Conservation (phyloP, 2,329 filamentous ascomycete genomes). For the Sarocladium strictum region DNA sequence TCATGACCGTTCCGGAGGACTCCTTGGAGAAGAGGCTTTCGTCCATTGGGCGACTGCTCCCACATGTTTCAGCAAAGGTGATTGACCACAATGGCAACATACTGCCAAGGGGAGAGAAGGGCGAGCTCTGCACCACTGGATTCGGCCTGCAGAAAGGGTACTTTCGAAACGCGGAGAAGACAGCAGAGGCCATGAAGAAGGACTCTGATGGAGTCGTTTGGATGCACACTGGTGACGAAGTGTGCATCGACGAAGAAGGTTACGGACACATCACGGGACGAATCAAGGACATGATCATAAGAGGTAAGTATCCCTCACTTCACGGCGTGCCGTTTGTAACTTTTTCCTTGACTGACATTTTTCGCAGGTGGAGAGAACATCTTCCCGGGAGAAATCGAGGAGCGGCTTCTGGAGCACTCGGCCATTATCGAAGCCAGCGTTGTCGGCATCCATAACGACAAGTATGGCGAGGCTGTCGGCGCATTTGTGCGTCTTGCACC, state of each 20-base stretch:
- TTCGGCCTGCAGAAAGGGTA: conserved; percentile 57
- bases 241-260: conserved; percentile 66
- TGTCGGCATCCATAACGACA: conserved; percentile 68
- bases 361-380: conserved; percentile 59
- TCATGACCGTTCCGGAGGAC: conserved; percentile 62
- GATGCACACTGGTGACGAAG: conserved; percentile 85
- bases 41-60: conserved; percentile 56
- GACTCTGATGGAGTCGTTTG: conserved; percentile 46
- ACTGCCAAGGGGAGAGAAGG: conserved; percentile 47
- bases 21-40: conserved; percentile 57
- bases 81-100: conserved; percentile 49
- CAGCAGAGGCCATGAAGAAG: conserved; percentile 18
- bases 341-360: not conserved
- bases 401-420: conserved; percentile 65
- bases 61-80: conserved; percentile 57
- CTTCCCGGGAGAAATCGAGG: conserved; percentile 78
- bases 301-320: too few relatives aligned
- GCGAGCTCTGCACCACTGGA: conserved; percentile 60
- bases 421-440: conserved; percentile 64
- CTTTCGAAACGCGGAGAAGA: conserved; percentile 45
- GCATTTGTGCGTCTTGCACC: conserved; percentile 52
- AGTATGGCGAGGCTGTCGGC: conserved; percentile 72
- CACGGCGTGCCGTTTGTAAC: not conserved
- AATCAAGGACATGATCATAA: conserved; percentile 84
- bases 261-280: conserved; percentile 76